Percentiles rank a stretch among this genome's conserved stretches.
Evolutionary conservation across 768 basidiomycete species (phyloP).

Genomic region (Lactarius akahatsu): DNA sequence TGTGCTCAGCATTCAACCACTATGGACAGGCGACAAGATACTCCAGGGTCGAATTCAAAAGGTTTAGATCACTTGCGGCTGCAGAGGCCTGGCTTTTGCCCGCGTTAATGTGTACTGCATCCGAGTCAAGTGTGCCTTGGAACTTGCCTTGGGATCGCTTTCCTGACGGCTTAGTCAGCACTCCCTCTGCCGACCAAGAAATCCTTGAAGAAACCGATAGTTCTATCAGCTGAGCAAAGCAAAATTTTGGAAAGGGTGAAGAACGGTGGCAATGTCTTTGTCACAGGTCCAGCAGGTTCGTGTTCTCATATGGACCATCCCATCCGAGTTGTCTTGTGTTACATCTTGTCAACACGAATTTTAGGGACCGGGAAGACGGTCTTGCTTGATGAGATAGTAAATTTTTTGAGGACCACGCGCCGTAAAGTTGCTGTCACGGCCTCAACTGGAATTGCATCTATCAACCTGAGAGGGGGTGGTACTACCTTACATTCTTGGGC

Average conservation of each 20-base stretch:
- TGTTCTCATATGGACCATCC: slow-evolving; percentile 7
- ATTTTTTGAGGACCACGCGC: slow-evolving; percentile 36
- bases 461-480: slow-evolving; percentile 70
- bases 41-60: slow-evolving; percentile 52
- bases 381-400: slow-evolving; percentile 72
- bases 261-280: slow-evolving; percentile 68
- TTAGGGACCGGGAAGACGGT: slow-evolving; percentile 83
- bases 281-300: slow-evolving; percentile 81
- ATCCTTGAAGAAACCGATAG: slow-evolving; percentile 26
- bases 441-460: slow-evolving; percentile 74
- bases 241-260: slow-evolving; percentile 53
- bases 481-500: slow-evolving; percentile 81
- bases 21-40: slow-evolving; percentile 49
- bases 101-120: slow-evolving; percentile 1
- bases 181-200: not conserved
- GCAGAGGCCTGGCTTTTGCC: slow-evolving; percentile 55
- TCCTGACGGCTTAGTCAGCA: not conserved
- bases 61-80: slow-evolving; percentile 44
- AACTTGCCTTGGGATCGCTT: no score
- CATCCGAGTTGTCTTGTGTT: no score
- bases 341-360: not conserved
- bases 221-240: slow-evolving; percentile 54
- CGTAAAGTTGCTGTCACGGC: slow-evolving; percentile 70
- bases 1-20: slow-evolving; percentile 3
- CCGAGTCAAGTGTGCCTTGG: not conserved